phyloP scores from a whole-genome alignment of 140 eudicot species.

The Stevia rebaudiana region DNA sequence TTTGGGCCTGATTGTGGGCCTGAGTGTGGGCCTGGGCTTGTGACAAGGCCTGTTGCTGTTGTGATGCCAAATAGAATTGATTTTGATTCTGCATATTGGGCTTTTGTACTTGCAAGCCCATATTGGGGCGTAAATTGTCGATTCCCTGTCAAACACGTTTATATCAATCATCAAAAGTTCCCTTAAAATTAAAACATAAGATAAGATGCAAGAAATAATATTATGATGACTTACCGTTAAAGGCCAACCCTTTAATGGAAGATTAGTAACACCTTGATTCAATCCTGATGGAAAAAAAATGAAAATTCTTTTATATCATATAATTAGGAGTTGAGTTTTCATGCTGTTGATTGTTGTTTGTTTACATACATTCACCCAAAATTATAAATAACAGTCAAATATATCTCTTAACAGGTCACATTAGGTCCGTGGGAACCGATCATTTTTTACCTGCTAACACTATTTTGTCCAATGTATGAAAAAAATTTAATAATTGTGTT shows the following conservation, averaged over 20 bases:
- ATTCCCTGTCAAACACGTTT: too few relatives aligned
- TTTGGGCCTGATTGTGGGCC: conserved; percentile 85
- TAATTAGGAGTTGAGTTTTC: too few relatives aligned
- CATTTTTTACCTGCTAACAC: not conserved
- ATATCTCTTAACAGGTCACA: not conserved
- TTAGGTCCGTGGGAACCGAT: not conserved
- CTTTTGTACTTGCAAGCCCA: conserved; percentile 77
- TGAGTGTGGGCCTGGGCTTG: conserved; percentile 56
- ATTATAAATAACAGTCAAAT: not conserved
- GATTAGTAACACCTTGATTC: conserved; percentile 72
- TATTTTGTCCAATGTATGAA: not conserved
- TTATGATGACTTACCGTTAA: conserved; percentile 96
- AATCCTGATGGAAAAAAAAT: conserved; percentile 47
- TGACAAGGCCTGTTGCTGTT: conserved; percentile 77
- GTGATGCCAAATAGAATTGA: conserved; percentile 77
- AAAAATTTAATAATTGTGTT: not conserved
- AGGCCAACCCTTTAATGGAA: conserved; percentile 98
- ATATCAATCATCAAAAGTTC: too few relatives aligned
- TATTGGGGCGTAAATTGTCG: too few relatives aligned
- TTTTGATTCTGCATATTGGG: conserved; percentile 67
- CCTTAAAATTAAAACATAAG: too few relatives aligned
- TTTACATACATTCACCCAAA: not conserved
- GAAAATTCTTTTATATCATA: too few relatives aligned
- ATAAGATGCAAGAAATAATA: too few relatives aligned
- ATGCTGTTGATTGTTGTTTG: too few relatives aligned